Conservation (phyloP, 2,329 filamentous ascomycete genomes). For the Emericellopsis cladophorae region DNA sequence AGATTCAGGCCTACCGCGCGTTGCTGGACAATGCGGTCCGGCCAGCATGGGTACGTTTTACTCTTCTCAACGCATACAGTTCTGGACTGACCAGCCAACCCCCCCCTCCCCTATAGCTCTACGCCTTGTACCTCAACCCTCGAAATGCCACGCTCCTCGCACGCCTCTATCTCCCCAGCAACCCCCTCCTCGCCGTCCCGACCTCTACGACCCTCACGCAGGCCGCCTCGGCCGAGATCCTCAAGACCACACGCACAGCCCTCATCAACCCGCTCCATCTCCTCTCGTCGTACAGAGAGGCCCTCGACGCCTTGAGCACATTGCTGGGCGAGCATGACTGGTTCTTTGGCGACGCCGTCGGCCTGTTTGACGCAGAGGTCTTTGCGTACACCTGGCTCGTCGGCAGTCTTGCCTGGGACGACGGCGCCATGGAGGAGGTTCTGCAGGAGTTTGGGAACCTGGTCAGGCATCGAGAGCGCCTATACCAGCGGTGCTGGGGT, state of each 20-base stretch:
- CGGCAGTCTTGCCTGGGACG: constrained; percentile 44
- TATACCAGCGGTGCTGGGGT: constrained; percentile 20
- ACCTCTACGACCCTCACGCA: constrained; percentile 54
- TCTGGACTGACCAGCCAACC: too few species aligned
- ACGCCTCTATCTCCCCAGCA: constrained; percentile 59
- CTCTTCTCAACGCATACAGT: too few species aligned
- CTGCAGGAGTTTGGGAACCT: constrained; percentile 48
- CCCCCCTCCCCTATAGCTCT: constrained; percentile 37
- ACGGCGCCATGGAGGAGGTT: constrained; percentile 43
- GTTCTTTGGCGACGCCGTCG: constrained; percentile 45
- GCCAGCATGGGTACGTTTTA: constrained; percentile 59
- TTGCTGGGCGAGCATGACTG: constrained; percentile 26
- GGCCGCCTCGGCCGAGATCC: constrained; percentile 64
- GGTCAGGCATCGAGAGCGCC: constrained; percentile 28
- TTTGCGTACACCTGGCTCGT: constrained; percentile 85
- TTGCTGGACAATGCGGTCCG: constrained; percentile 68
- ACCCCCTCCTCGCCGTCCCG: constrained; percentile 47
- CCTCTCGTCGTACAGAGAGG: constrained; percentile 28
- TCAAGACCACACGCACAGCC: constrained; percentile 40
- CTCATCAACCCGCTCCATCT: constrained; percentile 20
- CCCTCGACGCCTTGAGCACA: constrained; percentile 31
- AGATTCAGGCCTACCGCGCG: constrained; percentile 64
- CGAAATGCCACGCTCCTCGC: constrained; percentile 56
- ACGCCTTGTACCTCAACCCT: constrained; percentile 66
- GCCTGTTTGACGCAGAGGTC: constrained; percentile 74